phyloP scores from a whole-genome alignment of 2,329 filamentous ascomycete species.

The Teratosphaeria nubilosa region DNA sequence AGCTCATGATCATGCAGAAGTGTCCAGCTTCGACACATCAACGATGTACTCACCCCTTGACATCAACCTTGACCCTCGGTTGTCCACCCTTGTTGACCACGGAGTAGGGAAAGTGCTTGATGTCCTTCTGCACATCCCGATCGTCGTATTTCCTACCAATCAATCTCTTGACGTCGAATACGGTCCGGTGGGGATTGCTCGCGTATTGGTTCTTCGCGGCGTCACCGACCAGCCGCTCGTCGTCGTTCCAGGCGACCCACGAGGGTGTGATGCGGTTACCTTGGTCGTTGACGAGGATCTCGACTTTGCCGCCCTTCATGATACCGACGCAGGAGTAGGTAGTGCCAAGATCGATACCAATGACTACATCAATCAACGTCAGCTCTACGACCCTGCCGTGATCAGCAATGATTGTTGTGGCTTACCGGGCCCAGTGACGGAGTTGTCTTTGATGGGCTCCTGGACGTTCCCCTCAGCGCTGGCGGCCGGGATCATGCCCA shows the following conservation, averaged over 20 bases:
- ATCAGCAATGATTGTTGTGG: neutral
- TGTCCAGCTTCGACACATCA: neutral
- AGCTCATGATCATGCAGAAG: conserved; percentile 1
- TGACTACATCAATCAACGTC: conserved; percentile 44
- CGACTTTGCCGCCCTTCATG: conserved; percentile 90
- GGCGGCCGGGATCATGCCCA: conserved; percentile 49
- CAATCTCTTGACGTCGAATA: conserved; percentile 42
- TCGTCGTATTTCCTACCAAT: conserved; percentile 43
- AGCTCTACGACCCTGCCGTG: neutral
- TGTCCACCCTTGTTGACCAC: conserved; percentile 83
- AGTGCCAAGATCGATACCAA: conserved; percentile 92
- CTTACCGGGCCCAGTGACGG: conserved; percentile 54
- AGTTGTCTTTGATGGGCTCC: conserved; percentile 54
- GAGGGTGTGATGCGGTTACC: conserved; percentile 85
- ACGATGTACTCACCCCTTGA: conserved; percentile 38
- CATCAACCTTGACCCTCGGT: conserved; percentile 69
- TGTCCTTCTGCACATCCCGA: conserved; percentile 80
- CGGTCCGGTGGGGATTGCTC: conserved; percentile 39
- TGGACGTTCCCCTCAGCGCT: conserved; percentile 60
- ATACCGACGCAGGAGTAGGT: conserved; percentile 84
- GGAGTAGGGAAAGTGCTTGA: conserved; percentile 98
- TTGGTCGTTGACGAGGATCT: conserved; percentile 94
- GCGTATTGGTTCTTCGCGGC: conserved; percentile 86
- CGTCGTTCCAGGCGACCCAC: conserved; percentile 62
- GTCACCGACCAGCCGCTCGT: conserved; percentile 93